A percentile compares a stretch with the other conserved stretches of the same genome.
Conservation (phyloP, 2,329 filamentous ascomycete species). For the Talaromyces sp. region DNA sequence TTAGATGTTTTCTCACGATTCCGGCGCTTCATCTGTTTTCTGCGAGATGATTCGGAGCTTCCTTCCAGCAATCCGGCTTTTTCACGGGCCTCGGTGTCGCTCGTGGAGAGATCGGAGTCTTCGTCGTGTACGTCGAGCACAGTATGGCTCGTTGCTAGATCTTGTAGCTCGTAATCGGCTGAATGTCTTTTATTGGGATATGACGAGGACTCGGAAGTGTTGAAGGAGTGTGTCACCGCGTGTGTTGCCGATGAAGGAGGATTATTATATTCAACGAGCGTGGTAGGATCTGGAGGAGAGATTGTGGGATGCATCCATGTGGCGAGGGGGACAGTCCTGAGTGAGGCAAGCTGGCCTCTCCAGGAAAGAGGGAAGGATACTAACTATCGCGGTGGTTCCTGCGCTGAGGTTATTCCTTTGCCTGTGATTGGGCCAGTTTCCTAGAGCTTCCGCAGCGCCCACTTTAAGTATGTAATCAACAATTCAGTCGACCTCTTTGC, state of each 20-base stretch:
- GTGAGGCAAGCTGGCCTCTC: constrained; percentile 25
- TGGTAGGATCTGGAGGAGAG: constrained; percentile 9
- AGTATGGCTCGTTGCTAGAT: neutral
- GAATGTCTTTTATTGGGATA: constrained; percentile 10
- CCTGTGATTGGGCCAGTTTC: neutral
- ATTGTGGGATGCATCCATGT: constrained; percentile 15
- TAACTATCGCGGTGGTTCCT: constrained; percentile 3
- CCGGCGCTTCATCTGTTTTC: constrained; percentile 35
- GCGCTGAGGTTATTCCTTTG: constrained; percentile 6
- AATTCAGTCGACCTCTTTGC: neutral
- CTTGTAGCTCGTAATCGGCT: constrained; percentile 7
- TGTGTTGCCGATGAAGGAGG: neutral
- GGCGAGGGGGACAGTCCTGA: constrained; percentile 13
- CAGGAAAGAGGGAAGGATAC: constrained; percentile 1
- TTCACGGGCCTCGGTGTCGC: constrained; percentile 18
- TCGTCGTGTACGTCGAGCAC: constrained; percentile 2
- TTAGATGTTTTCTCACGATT: constrained; percentile 28
- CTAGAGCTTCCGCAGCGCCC: neutral
- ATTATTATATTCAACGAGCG: constrained; percentile 9
- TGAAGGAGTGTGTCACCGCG: constrained; percentile 10
- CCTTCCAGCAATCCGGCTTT: constrained; percentile 12
- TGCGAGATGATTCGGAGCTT: constrained; percentile 1
- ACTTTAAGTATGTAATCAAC: neutral
- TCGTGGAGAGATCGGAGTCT: constrained; percentile 4
- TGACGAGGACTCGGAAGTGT: constrained; percentile 9